Evolutionary conservation across 2,329 filamentous ascomycete species (phyloP).

Genomic region (Colletotrichum lentis): DNA sequence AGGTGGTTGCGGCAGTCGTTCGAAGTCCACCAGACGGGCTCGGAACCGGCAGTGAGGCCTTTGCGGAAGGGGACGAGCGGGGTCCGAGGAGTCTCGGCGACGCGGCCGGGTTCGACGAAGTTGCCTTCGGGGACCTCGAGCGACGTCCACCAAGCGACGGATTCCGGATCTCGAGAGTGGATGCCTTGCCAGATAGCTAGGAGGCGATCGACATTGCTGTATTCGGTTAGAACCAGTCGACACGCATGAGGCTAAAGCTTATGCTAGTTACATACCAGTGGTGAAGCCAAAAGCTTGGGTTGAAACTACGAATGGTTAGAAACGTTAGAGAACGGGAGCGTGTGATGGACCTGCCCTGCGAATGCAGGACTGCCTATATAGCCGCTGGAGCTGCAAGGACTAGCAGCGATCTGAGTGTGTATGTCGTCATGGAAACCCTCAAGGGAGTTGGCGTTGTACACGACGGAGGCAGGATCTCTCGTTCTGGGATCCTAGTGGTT

Average conservation of each 20-base stretch:
- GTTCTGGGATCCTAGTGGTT: constrained; percentile 7
- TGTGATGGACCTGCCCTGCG: neutral
- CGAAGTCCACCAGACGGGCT: constrained; percentile 21
- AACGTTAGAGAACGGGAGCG: neutral
- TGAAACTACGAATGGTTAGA: neutral
- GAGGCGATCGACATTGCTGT: neutral
- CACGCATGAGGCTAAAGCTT: neutral
- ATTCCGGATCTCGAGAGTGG: neutral
- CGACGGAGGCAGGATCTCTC: neutral
- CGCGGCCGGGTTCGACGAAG: neutral
- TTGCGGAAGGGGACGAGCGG: constrained; percentile 14
- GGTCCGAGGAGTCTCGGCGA: constrained; percentile 3
- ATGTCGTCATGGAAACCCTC: constrained; percentile 18
- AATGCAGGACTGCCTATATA: neutral
- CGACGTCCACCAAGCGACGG: constrained; percentile 11
- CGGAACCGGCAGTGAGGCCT: neutral
- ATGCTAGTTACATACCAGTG: neutral
- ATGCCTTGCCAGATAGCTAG: neutral
- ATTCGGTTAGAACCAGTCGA: neutral
- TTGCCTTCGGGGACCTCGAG: constrained; percentile 5
- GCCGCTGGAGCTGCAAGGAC: constrained; percentile 1
- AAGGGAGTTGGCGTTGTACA: constrained; percentile 8
- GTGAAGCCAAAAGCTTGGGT: constrained; percentile 4
- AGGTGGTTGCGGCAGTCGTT: constrained; percentile 23
- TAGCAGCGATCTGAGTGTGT: constrained; percentile 1